phyloP scores from a whole-genome alignment of 306 rosid genomes.

The Albizia julibrissin region DNA sequence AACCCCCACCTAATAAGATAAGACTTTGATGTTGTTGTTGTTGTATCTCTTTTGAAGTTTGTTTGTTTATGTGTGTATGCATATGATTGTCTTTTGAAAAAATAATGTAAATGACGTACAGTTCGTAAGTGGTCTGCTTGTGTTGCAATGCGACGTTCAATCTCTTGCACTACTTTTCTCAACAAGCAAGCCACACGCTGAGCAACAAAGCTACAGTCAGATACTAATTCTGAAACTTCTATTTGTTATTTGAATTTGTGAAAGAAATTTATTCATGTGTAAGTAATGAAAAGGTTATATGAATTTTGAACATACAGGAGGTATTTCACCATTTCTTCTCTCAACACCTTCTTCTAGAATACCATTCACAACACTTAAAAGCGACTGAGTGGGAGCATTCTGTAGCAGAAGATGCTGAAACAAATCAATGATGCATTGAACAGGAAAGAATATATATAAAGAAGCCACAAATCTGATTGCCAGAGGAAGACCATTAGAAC shows the following conservation, averaged over 20 bases:
- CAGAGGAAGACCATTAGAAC: constrained; percentile 25
- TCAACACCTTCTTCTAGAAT: constrained; percentile 89
- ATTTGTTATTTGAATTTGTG: constrained; percentile 19
- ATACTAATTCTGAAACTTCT: constrained; percentile 7
- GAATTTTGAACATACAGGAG: constrained; percentile 58
- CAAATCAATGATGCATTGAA: constrained; percentile 52
- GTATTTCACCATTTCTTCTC: constrained; percentile 81
- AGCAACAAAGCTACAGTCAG: constrained; percentile 35
- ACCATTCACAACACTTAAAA: constrained; percentile 80
- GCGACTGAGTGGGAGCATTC: constrained; percentile 98
- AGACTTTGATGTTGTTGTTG: background rate
- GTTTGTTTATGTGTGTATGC: background rate
- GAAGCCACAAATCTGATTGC: background rate
- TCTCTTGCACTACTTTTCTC: constrained; percentile 88
- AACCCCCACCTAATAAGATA: too few relatives aligned
- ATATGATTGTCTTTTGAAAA: background rate
- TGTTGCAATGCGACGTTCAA: constrained; percentile 91
- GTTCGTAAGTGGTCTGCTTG: constrained; percentile 91
- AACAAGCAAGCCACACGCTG: constrained; percentile 90
- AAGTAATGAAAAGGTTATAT: background rate
- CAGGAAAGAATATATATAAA: background rate
- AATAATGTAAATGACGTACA: constrained; percentile 50
- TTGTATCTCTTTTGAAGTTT: background rate
- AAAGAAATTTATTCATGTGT: constrained; percentile 25
- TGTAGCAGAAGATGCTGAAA: constrained; percentile 65